Conservation (phyloP, 495 filamentous ascomycete genomes). For the Penicillium herquei region DNA sequence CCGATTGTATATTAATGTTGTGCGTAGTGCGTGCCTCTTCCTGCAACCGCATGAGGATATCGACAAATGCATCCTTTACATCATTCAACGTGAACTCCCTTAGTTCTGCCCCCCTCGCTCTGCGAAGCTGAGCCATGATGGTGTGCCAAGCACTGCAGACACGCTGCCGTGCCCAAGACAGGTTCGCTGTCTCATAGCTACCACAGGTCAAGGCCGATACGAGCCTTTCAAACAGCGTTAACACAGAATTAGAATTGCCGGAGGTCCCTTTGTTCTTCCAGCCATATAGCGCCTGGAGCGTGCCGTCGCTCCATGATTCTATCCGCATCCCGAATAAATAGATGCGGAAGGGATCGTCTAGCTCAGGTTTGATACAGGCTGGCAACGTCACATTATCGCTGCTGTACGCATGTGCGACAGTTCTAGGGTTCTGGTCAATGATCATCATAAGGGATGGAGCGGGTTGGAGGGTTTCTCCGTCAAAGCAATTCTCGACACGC, state of each 20-base stretch:
- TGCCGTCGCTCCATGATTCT: conserved; percentile 7
- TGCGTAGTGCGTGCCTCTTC: conserved; percentile 6
- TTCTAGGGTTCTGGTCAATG: conserved; percentile 7
- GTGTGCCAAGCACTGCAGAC: conserved; percentile 6
- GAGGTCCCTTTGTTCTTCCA: conserved; percentile 6
- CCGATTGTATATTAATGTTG: conserved; percentile 7
- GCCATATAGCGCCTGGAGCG: conserved; percentile 6
- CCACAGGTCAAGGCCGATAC: conserved; percentile 7
- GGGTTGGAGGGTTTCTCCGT: not conserved
- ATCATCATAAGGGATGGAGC: not conserved
- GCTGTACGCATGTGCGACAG: conserved; percentile 7
- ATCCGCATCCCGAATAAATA: conserved; percentile 3
- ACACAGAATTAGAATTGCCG: conserved; percentile 5
- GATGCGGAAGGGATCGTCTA: conserved; percentile 4
- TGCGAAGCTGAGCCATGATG: conserved; percentile 6
- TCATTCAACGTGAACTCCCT: conserved; percentile 4
- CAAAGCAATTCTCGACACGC: conserved; percentile 6
- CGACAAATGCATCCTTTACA: conserved; percentile 6
- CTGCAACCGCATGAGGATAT: conserved; percentile 7
- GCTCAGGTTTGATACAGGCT: conserved; percentile 7
- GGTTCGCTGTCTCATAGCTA: conserved; percentile 6
- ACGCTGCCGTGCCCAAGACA: conserved; percentile 5
- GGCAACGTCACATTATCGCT: conserved; percentile 6
- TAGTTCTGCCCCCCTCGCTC: conserved; percentile 2
- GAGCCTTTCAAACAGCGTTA: conserved; percentile 6